Percentiles rank a stretch among this genome's conserved stretches.
Evolutionary conservation across 441 rosid species (phyloP).

Genomic region (Monsonia emarginata): DNA sequence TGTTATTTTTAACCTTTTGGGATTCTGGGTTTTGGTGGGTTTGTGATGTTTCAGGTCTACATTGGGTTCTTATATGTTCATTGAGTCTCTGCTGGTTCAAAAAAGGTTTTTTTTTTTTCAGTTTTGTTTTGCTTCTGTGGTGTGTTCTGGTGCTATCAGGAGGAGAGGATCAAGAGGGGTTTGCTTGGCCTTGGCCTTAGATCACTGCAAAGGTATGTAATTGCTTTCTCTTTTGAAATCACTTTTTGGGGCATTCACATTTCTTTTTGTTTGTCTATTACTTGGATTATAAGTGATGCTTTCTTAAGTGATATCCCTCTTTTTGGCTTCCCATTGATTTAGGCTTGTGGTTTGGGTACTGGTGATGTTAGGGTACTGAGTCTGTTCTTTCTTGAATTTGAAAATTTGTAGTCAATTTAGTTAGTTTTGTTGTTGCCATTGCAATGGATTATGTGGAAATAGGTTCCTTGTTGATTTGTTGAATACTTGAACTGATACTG

Average conservation of each 20-base stretch:
- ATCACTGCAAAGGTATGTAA: conserved; percentile 35
- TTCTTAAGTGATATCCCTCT: conserved; percentile 18
- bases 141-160: neutral
- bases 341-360: conserved; percentile 13
- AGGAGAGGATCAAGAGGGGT: conserved; percentile 33
- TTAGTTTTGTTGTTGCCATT: neutral
- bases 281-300: conserved; percentile 68
- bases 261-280: conserved; percentile 29
- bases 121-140: conserved; percentile 19
- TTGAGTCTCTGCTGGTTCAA: conserved; percentile 26
- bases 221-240: conserved; percentile 18
- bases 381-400: conserved; percentile 5
- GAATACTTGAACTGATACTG: conserved; percentile 10
- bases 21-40: conserved; percentile 26
- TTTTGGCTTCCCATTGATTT: conserved; percentile 7
- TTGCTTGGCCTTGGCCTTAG: conserved; percentile 20
- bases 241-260: conserved; percentile 12
- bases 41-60: conserved; percentile 31
- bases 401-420: neutral
- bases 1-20: conserved; percentile 13
- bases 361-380: neutral
- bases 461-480: conserved; percentile 15
- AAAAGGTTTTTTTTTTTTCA: conserved; percentile 15
- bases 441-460: neutral
- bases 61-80: conserved; percentile 37